These are phyloP conservation scores for Ogataea methanolica DNA, from an alignment of 805 yeast genomes.

Conservation along the genomic window DNA sequence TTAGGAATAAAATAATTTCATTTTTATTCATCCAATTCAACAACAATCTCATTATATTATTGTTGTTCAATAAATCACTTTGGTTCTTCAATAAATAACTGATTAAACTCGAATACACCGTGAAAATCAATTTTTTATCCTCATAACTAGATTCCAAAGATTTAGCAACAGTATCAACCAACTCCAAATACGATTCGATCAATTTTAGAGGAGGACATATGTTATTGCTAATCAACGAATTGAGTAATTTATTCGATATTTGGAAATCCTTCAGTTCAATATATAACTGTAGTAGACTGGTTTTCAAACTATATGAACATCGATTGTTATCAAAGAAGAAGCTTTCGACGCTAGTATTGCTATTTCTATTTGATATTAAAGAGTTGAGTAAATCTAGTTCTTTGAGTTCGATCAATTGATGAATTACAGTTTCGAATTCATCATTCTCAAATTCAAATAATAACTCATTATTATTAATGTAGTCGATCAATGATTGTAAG, in stretches of 20 bases:
- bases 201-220: conserved; percentile 11
- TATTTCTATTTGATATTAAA: too few relatives aligned
- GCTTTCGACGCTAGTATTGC: too few relatives aligned
- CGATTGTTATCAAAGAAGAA: not conserved
- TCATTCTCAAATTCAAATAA: not conserved
- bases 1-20: conserved; percentile 20
- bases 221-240: conserved; percentile 4
- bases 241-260: conserved; percentile 12
- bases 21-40: conserved; percentile 13
- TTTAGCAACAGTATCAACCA: conserved; percentile 11
- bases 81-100: conserved; percentile 7
- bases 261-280: conserved; percentile 15
- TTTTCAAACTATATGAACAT: not conserved
- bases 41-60: conserved; percentile 4
- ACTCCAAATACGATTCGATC: conserved; percentile 12
- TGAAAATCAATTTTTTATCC: conserved; percentile 21
- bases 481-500: conserved; percentile 1
- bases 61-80: conserved; percentile 7
- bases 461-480: conserved; percentile 3
- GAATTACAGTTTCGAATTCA: conserved; percentile 4
- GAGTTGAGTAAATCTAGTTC: too few relatives aligned
- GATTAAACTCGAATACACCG: conserved; percentile 17
- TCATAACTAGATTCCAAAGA: conserved; percentile 11
- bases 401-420: not conserved
- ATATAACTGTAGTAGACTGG: conserved; percentile 9